phyloP scores from a whole-genome alignment of 768 basidiomycete genomes.

The Auriscalpium orientale region DNA sequence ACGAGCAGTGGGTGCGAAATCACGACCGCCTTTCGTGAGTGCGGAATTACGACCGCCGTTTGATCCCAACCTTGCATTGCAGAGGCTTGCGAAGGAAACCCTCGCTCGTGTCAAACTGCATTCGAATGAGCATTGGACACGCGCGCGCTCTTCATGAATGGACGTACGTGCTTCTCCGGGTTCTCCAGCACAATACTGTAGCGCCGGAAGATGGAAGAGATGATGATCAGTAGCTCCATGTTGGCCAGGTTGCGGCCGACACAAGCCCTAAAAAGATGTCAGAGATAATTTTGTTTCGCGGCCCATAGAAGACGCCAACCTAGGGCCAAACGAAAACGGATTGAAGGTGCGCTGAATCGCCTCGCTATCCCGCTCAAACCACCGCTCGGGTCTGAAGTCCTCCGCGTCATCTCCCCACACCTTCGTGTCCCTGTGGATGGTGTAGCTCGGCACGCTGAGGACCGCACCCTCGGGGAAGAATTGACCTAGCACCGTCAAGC shows the following conservation, averaged over 20 bases:
- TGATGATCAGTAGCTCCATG: slow-evolving; percentile 73
- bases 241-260: slow-evolving; percentile 79
- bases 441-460: slow-evolving; percentile 74
- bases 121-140: slow-evolving; percentile 7
- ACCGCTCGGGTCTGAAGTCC: slow-evolving; percentile 73
- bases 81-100: slow-evolving; percentile 86
- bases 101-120: slow-evolving; percentile 65
- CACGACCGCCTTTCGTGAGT: slow-evolving; percentile 16
- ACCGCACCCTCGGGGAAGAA: slow-evolving; percentile 70
- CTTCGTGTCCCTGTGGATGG: slow-evolving; percentile 64
- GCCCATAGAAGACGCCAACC: slow-evolving; percentile 31
- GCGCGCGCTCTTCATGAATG: background rate
- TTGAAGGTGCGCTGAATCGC: slow-evolving; percentile 71
- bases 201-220: slow-evolving; percentile 70
- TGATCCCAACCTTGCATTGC: slow-evolving; percentile 64
- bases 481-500: slow-evolving; percentile 49
- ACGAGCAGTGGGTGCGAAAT: no score
- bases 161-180: slow-evolving; percentile 47
- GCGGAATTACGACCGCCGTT: no score
- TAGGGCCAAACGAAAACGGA: slow-evolving; percentile 78
- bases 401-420: slow-evolving; percentile 80
- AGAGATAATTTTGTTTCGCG: background rate
- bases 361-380: slow-evolving; percentile 64
- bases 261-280: slow-evolving; percentile 47
- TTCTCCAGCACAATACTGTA: slow-evolving; percentile 67